Percentiles rank a stretch among this genome's conserved stretches.
These are phyloP conservation scores for Fraxinus ornus DNA, from an alignment of 305 asterid species.

Conservation along the genomic window DNA sequence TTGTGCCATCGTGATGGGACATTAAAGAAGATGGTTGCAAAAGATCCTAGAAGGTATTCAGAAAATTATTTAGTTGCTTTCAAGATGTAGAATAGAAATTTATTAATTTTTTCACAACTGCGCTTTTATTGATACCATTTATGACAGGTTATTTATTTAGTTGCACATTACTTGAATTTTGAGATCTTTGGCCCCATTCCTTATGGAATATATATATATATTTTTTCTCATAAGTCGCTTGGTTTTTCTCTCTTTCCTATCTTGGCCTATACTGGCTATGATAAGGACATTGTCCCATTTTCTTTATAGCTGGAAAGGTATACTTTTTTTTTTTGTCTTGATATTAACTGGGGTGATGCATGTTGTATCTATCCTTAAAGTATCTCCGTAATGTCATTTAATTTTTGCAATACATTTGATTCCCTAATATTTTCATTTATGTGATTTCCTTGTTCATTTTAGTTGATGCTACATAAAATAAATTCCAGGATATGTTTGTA, in stretches of 20 bases:
- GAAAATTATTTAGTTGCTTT: constrained; percentile 8
- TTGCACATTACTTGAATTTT: neutral
- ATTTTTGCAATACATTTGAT: neutral
- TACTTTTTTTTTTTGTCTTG: neutral
- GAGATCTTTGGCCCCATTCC: neutral
- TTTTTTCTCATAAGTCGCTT: neutral
- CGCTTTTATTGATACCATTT: neutral
- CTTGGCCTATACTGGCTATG: neutral
- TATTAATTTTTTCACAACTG: neutral
- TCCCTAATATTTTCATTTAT: neutral
- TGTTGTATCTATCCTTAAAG: neutral
- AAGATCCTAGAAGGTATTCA: constrained; percentile 78
- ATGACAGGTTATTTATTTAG: neutral
- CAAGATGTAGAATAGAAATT: constrained; percentile 3
- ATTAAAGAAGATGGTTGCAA: constrained; percentile 87
- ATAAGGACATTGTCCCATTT: neutral
- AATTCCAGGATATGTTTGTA: neutral
- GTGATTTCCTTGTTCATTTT: neutral
- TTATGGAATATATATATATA: neutral
- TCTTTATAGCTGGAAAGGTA: neutral
- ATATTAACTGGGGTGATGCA: neutral
- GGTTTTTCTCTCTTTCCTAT: neutral
- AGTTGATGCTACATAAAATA: neutral
- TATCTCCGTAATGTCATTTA: neutral
- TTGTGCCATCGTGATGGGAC: constrained; percentile 99